A percentile compares a stretch with the other conserved stretches of the same genome.
Conservation (phyloP, 2,329 filamentous ascomycete genomes). For the Fusarium stilboides region DNA sequence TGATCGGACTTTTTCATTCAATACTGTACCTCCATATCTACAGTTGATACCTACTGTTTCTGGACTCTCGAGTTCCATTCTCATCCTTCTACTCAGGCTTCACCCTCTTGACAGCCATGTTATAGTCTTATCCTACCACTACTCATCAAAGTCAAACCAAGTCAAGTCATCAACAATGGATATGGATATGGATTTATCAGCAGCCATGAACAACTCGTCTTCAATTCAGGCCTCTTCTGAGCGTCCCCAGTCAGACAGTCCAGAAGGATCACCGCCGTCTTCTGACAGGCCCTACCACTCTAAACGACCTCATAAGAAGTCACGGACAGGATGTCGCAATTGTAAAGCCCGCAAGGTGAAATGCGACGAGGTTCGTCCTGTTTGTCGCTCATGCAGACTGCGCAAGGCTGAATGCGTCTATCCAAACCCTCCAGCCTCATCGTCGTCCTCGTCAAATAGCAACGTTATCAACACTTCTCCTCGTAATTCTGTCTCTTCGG, state of each 20-base stretch:
- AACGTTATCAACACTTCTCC: constrained; percentile 5
- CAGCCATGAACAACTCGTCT: constrained; percentile 25
- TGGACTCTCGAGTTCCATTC: no score
- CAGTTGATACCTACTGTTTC: neutral
- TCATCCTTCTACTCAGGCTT: no score
- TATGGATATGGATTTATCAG: no score
- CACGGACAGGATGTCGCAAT: constrained; percentile 66
- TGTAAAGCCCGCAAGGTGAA: constrained; percentile 64
- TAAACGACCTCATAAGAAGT: constrained; percentile 71
- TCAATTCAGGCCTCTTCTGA: constrained; percentile 1
- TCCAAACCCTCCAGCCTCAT: constrained; percentile 44
- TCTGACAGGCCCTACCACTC: constrained; percentile 52
- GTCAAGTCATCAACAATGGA: constrained; percentile 1
- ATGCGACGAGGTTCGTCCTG: constrained; percentile 67
- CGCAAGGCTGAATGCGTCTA: constrained; percentile 67
- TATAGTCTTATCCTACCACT: neutral
- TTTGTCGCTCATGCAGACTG: constrained; percentile 65
- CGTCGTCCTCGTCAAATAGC: constrained; percentile 10
- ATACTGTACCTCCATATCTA: neutral
- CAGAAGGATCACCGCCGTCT: constrained; percentile 31
- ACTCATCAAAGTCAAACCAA: neutral
- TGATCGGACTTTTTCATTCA: neutral
- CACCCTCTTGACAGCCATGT: constrained; percentile 2
- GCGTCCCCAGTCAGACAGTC: constrained; percentile 22
- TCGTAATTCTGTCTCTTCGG: constrained; percentile 12